These are phyloP conservation scores for Hibiscus trionum DNA, from an alignment of 345 rosid species.

Conservation along the genomic window DNA sequence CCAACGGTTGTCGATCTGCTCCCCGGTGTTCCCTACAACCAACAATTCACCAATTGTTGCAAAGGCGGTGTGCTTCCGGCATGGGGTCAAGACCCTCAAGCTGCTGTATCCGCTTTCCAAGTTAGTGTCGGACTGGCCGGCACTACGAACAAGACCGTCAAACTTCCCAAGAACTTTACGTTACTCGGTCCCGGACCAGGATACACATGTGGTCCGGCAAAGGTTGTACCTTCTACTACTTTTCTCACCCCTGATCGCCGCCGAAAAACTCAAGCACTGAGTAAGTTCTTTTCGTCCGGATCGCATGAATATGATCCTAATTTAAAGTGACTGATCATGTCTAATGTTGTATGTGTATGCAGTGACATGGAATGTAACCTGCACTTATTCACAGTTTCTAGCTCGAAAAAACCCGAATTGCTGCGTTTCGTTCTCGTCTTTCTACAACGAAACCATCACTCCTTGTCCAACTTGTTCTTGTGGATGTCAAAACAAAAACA, in stretches of 20 bases:
- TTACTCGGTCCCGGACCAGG: constrained; percentile 78
- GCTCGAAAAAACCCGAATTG: constrained; percentile 73
- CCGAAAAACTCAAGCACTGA: neutral
- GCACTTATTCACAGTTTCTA: constrained; percentile 86
- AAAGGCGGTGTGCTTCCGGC: constrained; percentile 79
- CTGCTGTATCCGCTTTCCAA: constrained; percentile 67
- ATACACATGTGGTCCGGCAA: constrained; percentile 85
- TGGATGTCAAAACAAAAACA: constrained; percentile 61
- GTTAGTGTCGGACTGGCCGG: constrained; percentile 65
- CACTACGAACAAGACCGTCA: constrained; percentile 73
- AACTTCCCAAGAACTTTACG: constrained; percentile 82
- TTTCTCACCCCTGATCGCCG: constrained; percentile 27
- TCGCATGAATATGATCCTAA: neutral
- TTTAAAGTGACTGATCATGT: neutral
- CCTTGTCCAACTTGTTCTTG: constrained; percentile 83
- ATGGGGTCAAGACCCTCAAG: constrained; percentile 75
- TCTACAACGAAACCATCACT: constrained; percentile 85
- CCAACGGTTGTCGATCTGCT: constrained; percentile 72
- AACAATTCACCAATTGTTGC: constrained; percentile 74
- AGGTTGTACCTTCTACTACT: constrained; percentile 51
- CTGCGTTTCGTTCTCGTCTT: constrained; percentile 82
- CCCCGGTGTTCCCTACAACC: constrained; percentile 76
- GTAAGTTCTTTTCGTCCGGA: neutral
- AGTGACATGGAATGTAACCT: constrained; percentile 97
- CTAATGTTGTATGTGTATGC: constrained; percentile 8